Percentiles rank a stretch among this genome's conserved stretches.
phyloP scores from a whole-genome alignment of 208 protist species.

The Phytomonas francai region DNA sequence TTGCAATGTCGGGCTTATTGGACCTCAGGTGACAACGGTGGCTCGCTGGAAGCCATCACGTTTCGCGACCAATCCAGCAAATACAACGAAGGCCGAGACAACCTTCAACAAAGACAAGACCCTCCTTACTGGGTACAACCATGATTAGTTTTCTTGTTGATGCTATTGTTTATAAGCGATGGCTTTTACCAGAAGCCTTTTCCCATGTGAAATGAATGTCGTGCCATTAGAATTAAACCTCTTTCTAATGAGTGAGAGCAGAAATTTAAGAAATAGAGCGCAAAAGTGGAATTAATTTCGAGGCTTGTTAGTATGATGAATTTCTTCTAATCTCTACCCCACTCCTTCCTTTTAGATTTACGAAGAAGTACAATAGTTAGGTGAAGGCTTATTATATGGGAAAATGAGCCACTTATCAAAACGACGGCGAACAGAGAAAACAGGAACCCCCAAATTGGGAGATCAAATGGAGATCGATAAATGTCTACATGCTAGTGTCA shows the following conservation, averaged over 20 bases:
- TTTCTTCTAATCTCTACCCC: neutral
- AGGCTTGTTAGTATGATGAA: neutral
- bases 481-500: neutral
- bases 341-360: neutral
- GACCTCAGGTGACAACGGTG: slow-evolving; percentile 63
- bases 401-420: neutral
- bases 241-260: neutral
- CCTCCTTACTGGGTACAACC: slow-evolving; percentile 63
- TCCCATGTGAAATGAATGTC: neutral
- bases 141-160: slow-evolving; percentile 35
- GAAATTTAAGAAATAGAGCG: neutral
- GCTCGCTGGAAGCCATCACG: slow-evolving; percentile 87
- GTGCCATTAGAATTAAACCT: neutral
- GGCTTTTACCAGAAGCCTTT: neutral
- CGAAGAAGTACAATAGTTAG: neutral
- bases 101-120: slow-evolving; percentile 81
- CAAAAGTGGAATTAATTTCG: neutral
- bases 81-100: slow-evolving; percentile 58
- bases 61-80: slow-evolving; percentile 68
- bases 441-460: neutral
- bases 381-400: neutral
- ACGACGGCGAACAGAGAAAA: neutral
- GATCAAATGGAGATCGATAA: neutral
- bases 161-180: slow-evolving; percentile 4
- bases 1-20: slow-evolving; percentile 85